Evolutionary conservation across 129 eudicot genomes (phyloP), one percentile per base, ranked within the genome.

Genomic region (Centaurea solstitialis): DNA sequence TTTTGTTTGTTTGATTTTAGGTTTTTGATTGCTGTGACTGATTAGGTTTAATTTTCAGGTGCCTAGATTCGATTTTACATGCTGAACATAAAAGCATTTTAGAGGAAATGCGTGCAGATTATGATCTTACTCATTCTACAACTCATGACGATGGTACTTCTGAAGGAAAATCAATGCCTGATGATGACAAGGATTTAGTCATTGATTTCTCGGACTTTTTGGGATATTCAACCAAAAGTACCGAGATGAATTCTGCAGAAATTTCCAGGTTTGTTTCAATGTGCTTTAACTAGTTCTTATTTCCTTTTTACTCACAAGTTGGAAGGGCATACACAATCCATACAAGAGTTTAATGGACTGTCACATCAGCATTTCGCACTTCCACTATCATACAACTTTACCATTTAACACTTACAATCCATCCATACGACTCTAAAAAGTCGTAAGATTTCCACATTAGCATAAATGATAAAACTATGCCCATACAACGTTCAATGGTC

Each of bases 101-200:
- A 82, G 99, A 95, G 90, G 93, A 95, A 85, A 93, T 95, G 97
- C 88, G 99, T 81, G 85, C 80, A 9, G 94, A 95, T 80, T 91
- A 86, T 81, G 96, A 89, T 70, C 86, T 88, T 38, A 77, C 89
- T 72, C 91, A 85, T 76, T 57, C 90, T 17, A 41, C 35, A 12
- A 40, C 45, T 72, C 21, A 9, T 41, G 84, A 73, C 9, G 81
- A 61, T 76, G 82, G n/a, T n/a, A n/a, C n/a, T n/a, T n/a, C n/a
- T n/a, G n/a, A n/a, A n/a, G n/a, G 65, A 18, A 80, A 67, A n/a
- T 13, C 15, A 30, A 76, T 40, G 5, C 4, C 67, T 43, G 30
- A 77, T 43, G 30, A 77, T 68, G 78, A 9, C 11, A 81, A 80
- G 82, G 82, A 72, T 71, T 76, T 74, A 13, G 68, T 45, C 26